phyloP scores from a whole-genome alignment of 108 stramenopile genomes.

The Aurantiochytrium sp. region DNA sequence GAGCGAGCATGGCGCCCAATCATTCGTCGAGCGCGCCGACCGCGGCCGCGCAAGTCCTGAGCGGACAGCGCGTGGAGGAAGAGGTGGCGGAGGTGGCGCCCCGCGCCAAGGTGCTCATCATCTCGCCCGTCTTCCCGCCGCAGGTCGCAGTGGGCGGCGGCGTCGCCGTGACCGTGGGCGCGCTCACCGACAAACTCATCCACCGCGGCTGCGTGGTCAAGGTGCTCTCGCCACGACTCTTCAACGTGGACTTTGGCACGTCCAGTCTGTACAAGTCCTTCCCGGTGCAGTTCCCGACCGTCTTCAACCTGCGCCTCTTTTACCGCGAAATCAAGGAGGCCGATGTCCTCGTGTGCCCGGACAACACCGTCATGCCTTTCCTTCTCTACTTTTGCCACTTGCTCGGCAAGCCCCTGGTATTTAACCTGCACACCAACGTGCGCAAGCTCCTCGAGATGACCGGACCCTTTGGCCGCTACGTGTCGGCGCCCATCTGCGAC shows the following conservation, averaged over 20 bases:
- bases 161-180: neutral
- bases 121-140: neutral
- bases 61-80: neutral
- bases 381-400: neutral
- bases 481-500: constrained; percentile 7
- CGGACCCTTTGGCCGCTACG: neutral
- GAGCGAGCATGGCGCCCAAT: neutral
- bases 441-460: constrained; percentile 8
- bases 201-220: neutral
- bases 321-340: neutral
- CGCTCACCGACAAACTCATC: neutral
- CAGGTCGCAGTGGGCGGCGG: constrained; percentile 4
- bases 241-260: constrained; percentile 7
- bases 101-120: neutral
- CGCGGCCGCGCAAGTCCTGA: neutral
- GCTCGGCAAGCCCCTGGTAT: neutral
- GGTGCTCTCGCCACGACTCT: neutral
- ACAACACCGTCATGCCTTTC: constrained; percentile 11
- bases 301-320: neutral
- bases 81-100: neutral
- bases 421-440: constrained; percentile 17
- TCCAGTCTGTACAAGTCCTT: neutral
- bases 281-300: neutral
- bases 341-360: neutral
- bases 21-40: neutral